These are phyloP conservation scores for Sonneratia alba DNA, from an alignment of 345 rosid species.

Conservation along the genomic window DNA sequence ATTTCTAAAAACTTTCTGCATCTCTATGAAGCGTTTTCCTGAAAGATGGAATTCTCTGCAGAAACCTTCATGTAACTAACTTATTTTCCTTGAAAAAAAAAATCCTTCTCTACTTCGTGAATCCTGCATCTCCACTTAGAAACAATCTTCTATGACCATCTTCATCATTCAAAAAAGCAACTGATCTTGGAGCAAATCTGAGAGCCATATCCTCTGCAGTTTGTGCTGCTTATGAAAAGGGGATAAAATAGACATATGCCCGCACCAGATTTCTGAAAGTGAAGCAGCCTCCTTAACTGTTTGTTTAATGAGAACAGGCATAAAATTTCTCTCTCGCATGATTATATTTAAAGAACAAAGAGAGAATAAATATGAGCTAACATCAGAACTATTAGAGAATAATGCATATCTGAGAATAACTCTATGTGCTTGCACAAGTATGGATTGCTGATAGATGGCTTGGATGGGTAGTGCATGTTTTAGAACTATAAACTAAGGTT, in stretches of 20 bases:
- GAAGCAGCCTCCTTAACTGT: background rate
- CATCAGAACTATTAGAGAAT: background rate
- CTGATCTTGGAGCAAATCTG: too few species aligned
- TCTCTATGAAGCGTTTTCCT: too few species aligned
- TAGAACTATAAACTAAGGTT: background rate
- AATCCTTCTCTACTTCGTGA: too few species aligned
- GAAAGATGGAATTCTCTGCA: too few species aligned
- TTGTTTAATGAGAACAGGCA: background rate
- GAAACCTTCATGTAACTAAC: too few species aligned
- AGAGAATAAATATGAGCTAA: background rate
- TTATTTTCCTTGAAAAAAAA: too few species aligned
- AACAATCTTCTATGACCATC: too few species aligned
- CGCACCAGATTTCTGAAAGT: background rate
- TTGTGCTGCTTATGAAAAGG: too few species aligned
- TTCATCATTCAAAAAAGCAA: too few species aligned
- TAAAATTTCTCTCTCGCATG: background rate
- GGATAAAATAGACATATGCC: background rate
- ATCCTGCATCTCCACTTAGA: too few species aligned
- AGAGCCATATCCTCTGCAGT: too few species aligned
- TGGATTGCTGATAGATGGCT: background rate
- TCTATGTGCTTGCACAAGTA: background rate
- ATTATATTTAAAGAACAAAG: background rate
- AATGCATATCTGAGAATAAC: background rate
- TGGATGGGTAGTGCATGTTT: background rate
- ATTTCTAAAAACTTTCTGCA: too few species aligned